Conservation (phyloP, 495 filamentous ascomycete species). For the Daldinia childiae region DNA sequence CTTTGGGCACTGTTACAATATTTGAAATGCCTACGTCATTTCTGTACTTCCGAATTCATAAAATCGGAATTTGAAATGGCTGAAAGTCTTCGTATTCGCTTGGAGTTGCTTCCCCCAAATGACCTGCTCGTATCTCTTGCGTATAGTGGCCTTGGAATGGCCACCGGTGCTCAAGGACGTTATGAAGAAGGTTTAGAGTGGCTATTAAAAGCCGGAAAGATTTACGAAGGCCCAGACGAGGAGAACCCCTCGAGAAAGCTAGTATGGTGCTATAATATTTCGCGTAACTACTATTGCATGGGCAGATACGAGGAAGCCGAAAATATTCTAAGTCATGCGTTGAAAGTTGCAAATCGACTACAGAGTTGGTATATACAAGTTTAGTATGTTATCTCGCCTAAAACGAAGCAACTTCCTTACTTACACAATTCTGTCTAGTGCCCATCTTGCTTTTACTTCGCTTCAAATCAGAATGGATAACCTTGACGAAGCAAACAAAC, state of each 20-base stretch:
- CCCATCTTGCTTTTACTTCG: slow-evolving; percentile 17
- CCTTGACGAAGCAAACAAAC: slow-evolving; percentile 3
- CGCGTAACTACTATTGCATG: slow-evolving; percentile 26
- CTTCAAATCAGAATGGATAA: slow-evolving; percentile 18
- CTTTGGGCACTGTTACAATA: slow-evolving; percentile 20
- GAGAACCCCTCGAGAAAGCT: slow-evolving; percentile 16
- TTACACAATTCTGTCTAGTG: slow-evolving; percentile 7
- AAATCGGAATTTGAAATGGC: slow-evolving; percentile 22
- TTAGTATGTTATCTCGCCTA: slow-evolving; percentile 12
- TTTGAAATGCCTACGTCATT: slow-evolving; percentile 19
- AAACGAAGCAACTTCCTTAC: background rate
- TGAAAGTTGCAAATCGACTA: slow-evolving; percentile 7
- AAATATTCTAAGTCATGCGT: background rate
- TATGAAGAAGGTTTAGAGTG: slow-evolving; percentile 28
- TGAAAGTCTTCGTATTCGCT: slow-evolving; percentile 18
- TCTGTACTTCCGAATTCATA: slow-evolving; percentile 18
- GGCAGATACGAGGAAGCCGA: slow-evolving; percentile 17
- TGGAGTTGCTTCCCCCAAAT: slow-evolving; percentile 16
- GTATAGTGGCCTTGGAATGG: slow-evolving; percentile 23
- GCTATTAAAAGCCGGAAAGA: slow-evolving; percentile 13
- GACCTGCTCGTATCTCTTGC: slow-evolving; percentile 17
- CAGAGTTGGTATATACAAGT: slow-evolving; percentile 33
- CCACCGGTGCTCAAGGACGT: background rate
- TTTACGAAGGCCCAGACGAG: slow-evolving; percentile 17
- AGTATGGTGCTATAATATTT: slow-evolving; percentile 24